Conservation (phyloP, 140 eudicot species). For the Anethum foeniculum region DNA sequence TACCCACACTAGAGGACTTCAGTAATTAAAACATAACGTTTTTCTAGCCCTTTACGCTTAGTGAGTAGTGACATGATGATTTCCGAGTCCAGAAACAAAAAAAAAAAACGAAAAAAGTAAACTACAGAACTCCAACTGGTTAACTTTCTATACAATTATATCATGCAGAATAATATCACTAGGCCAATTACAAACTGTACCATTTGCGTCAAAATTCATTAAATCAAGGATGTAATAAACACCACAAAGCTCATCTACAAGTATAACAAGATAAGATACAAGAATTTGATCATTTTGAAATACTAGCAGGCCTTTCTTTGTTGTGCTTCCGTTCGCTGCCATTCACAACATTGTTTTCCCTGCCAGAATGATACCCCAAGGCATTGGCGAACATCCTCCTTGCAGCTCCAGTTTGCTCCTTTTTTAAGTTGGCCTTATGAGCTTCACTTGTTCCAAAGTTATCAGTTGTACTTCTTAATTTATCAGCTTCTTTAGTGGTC, state of each 20-base stretch:
- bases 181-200: background rate
- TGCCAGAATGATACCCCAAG: slow-evolving; percentile 44
- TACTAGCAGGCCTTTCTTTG: slow-evolving; percentile 3
- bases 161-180: background rate
- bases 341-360: slow-evolving; percentile 26
- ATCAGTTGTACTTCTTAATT: slow-evolving; percentile 12
- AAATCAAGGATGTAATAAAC: background rate
- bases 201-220: background rate
- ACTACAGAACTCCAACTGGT: background rate
- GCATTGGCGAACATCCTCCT: slow-evolving; percentile 87
- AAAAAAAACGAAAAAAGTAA: background rate
- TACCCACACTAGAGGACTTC: too few species aligned
- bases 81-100: background rate
- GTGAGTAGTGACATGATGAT: too few species aligned
- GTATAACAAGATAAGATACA: background rate
- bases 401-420: slow-evolving; percentile 87
- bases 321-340: slow-evolving; percentile 23
- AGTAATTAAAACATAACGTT: too few species aligned
- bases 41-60: too few species aligned
- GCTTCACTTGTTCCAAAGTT: slow-evolving; percentile 16
- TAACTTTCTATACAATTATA: background rate
- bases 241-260: background rate
- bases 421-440: slow-evolving; percentile 25
- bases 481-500: slow-evolving; percentile 7
- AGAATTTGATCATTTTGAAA: background rate